Evolutionary conservation across 805 yeast species (phyloP).

Genomic region (Sungouiozyma ichnusensis): DNA sequence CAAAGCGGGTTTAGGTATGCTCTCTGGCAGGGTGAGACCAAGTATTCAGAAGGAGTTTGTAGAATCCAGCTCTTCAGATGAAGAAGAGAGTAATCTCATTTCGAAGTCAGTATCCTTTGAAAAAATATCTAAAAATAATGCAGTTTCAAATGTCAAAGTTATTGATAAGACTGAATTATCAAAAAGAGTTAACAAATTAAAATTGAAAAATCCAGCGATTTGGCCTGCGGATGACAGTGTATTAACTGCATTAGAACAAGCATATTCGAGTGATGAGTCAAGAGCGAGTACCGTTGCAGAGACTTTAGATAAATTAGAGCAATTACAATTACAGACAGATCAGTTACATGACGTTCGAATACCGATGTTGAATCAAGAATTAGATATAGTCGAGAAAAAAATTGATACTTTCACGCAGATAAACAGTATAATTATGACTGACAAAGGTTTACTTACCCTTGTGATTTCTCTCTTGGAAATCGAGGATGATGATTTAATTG

Average conservation of each 20-base stretch:
- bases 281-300: background rate
- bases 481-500: slow-evolving; percentile 11
- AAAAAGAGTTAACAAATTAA: background rate
- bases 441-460: slow-evolving; percentile 1
- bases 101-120: background rate
- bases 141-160: background rate
- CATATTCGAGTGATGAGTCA: background rate
- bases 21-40: slow-evolving; percentile 9
- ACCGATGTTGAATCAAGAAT: slow-evolving; percentile 2
- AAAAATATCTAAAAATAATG: background rate
- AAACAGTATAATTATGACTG: background rate
- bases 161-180: background rate
- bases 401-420: background rate
- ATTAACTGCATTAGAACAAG: background rate
- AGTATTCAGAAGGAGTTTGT: slow-evolving; percentile 2
- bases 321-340: background rate
- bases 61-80: slow-evolving; percentile 12
- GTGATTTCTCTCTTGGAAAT: slow-evolving; percentile 9
- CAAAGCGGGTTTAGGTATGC: slow-evolving; percentile 68
- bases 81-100: background rate
- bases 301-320: background rate
- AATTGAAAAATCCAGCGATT: background rate
- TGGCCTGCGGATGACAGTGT: background rate
- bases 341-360: slow-evolving; percentile 1
- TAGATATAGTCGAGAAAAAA: background rate